Evolutionary conservation across 169 alveolate species (phyloP).

Genomic region (Babesia caballi): DNA sequence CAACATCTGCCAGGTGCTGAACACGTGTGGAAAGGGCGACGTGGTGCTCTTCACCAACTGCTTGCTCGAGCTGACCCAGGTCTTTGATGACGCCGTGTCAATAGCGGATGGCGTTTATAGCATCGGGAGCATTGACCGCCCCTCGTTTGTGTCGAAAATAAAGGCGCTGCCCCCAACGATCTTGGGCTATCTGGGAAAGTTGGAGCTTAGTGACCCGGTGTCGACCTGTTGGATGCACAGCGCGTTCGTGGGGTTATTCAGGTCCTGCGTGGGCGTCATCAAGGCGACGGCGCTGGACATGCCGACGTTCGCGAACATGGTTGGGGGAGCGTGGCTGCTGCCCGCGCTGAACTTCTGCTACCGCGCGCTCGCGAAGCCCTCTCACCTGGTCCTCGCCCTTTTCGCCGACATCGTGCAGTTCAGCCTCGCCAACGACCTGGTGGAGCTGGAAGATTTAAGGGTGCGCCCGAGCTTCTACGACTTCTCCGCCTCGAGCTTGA

Average conservation of each 20-base stretch:
- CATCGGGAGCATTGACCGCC: background rate
- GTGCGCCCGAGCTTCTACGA: background rate
- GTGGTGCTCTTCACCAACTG: slow-evolving; percentile 3
- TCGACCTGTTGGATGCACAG: slow-evolving; percentile 8
- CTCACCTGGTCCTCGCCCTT: background rate
- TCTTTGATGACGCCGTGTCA: background rate
- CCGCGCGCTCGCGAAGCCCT: background rate
- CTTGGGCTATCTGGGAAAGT: background rate
- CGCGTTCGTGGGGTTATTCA: background rate
- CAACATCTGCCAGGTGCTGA: background rate
- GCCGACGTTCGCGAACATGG: background rate
- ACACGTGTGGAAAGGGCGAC: background rate
- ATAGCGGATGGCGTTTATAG: background rate
- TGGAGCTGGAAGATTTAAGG: background rate
- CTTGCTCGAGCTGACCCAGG: background rate
- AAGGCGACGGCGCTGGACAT: background rate
- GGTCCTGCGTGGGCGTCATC: background rate
- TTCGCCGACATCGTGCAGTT: slow-evolving; percentile 1
- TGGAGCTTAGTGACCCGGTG: background rate
- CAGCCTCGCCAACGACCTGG: background rate
- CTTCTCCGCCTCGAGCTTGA: background rate
- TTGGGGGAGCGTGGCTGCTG: slow-evolving; percentile 4
- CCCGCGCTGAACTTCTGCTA: slow-evolving; percentile 4
- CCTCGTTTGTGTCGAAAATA: background rate
- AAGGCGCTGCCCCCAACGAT: background rate